These are phyloP conservation scores for Graphilbum fragrans DNA, from an alignment of 2,329 filamentous ascomycete genomes.

Conservation along the genomic window DNA sequence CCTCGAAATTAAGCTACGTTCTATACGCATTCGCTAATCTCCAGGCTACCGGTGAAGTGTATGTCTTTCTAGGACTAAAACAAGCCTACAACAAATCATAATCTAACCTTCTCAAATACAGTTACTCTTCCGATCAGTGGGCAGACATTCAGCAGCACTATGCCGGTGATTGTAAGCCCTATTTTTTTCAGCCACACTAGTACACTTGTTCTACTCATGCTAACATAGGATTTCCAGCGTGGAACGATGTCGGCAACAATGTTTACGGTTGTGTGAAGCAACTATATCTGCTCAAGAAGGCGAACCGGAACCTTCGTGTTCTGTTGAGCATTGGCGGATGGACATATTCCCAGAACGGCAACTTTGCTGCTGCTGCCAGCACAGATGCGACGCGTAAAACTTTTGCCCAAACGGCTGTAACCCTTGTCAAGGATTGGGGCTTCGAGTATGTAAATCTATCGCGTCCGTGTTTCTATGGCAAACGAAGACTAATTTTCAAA, in stretches of 20 bases:
- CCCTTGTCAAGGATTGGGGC: slow-evolving; percentile 61
- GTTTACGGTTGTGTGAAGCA: slow-evolving; percentile 76
- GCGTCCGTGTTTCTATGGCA: neutral
- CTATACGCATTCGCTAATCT: slow-evolving; percentile 77
- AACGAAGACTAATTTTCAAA: neutral
- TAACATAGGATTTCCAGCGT: slow-evolving; percentile 21
- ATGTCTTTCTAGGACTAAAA: slow-evolving; percentile 19
- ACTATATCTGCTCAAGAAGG: slow-evolving; percentile 63
- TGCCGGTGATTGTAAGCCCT: slow-evolving; percentile 43
- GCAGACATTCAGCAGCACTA: slow-evolving; percentile 66
- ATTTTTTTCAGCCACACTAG: too few species aligned
- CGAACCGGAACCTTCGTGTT: slow-evolving; percentile 64
- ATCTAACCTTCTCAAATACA: slow-evolving; percentile 15
- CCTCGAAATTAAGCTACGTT: slow-evolving; percentile 60
- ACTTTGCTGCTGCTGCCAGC: slow-evolving; percentile 53
- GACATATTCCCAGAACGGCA: slow-evolving; percentile 60
- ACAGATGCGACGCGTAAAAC: slow-evolving; percentile 46
- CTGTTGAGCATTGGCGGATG: slow-evolving; percentile 76
- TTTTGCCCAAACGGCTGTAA: slow-evolving; percentile 60
- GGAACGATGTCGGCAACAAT: slow-evolving; percentile 55
- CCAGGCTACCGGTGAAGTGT: slow-evolving; percentile 58
- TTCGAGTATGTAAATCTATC: slow-evolving; percentile 11
- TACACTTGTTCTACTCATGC: too few species aligned
- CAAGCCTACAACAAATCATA: too few species aligned
- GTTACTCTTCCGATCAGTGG: slow-evolving; percentile 54